phyloP scores from a whole-genome alignment of 352 stramenopile genomes.

The Stramenopiles sp. region DNA sequence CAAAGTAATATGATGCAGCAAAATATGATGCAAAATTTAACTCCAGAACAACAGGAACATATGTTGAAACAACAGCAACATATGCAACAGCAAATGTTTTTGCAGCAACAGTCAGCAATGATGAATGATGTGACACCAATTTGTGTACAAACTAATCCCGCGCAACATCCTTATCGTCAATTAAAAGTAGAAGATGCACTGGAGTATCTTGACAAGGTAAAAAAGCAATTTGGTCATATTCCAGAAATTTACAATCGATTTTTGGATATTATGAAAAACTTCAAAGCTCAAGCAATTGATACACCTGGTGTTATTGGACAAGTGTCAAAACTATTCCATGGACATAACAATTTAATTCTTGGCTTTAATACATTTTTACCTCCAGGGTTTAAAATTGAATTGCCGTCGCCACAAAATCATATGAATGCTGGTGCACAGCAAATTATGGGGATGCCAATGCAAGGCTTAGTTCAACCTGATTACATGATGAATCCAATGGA shows the following conservation, averaged over 20 bases:
- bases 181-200: constrained; percentile 86
- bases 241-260: constrained; percentile 99
- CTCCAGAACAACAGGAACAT: constrained; percentile 4
- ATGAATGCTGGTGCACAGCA: constrained; percentile 1
- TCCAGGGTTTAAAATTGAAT: constrained; percentile 11
- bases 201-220: constrained; percentile 89
- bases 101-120: constrained; percentile 9
- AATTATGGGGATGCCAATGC: no score
- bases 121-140: neutral
- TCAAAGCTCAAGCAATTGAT: constrained; percentile 91
- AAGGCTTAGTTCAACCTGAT: no score
- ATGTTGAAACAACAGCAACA: neutral
- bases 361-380: constrained; percentile 97
- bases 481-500: neutral
- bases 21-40: constrained; percentile 5
- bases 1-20: no score
- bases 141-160: neutral
- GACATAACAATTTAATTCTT: constrained; percentile 87
- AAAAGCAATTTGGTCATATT: constrained; percentile 92
- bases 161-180: no score
- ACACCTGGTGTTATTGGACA: constrained; percentile 86
- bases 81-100: constrained; percentile 1
- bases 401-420: constrained; percentile 3
- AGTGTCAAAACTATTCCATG: constrained; percentile 88
- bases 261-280: constrained; percentile 99